Base-by-base conservation (phyloP, 805 yeast genomes). In the Metahyphopichia silvanorum region DNA sequence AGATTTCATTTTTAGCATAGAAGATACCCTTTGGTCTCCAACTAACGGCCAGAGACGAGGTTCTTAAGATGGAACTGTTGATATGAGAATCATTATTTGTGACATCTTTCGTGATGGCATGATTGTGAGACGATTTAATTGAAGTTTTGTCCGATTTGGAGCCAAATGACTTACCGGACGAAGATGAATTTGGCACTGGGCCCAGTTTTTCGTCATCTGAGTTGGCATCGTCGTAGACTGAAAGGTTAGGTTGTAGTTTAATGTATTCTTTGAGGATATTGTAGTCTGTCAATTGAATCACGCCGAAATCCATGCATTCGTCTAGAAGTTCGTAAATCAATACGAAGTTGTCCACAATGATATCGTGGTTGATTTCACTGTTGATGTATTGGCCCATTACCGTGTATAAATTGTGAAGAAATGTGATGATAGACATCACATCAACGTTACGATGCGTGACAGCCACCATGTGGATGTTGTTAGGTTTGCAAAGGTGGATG, bases 231-330 rank as follows among this genome's bases (percentile, higher is more conserved):
- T 31, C 27, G 12, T 35, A 38, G 16, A 25, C 15, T 3, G 63
- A 56, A 20, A 43, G 27, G 39, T 58, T 58, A 16, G 57, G 54
- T 30, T 76, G 75, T 31, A 80, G 68, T 37, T 84, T 80, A 42
- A 83, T 80, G 50, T 83, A 88, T 51, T 87, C 95, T 47, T 77
- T 78, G 34, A 88, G 66, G 9, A 88, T 74, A 41, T 81, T 82
- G 32, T 78, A 74, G 49, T 88, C 95, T 0, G 96, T 84, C 33
- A 83, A 66, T 58, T 88, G 96, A 1, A 87, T 79, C n/a, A 83
- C 60, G 6, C 96, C 96, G 56, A 75, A 83, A 55, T 88, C 96
- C 77, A 86, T 74, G 69, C 87, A 83, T 51, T 87, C 96, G 51
- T 87, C 96, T 27, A 87, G 57, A n/a, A 87, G 60, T 53, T 88